phyloP scores from a whole-genome alignment of 768 basidiomycete species.

The Peribolospora baueri region DNA sequence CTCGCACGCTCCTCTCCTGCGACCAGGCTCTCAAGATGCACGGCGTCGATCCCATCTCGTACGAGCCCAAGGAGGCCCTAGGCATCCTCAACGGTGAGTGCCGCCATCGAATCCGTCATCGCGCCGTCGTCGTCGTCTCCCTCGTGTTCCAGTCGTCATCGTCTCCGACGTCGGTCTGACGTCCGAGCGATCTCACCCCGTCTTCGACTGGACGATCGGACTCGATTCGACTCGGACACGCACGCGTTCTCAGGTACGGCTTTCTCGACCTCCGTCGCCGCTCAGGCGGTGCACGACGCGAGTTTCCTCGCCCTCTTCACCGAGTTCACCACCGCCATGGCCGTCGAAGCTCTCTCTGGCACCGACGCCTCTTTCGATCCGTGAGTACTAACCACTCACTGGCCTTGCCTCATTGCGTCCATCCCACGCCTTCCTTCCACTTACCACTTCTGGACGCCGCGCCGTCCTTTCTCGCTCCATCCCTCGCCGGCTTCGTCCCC shows the following conservation, averaged over 20 bases:
- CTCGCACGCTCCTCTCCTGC: conserved; percentile 13
- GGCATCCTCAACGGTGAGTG: conserved; percentile 31
- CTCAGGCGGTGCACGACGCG: conserved; percentile 47
- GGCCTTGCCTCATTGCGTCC: no score
- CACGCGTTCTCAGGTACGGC: conserved; percentile 28
- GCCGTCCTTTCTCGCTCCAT: neutral
- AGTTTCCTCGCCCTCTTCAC: conserved; percentile 23
- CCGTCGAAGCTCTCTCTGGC: conserved; percentile 53
- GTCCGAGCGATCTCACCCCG: no score
- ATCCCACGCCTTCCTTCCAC: no score
- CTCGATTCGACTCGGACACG: no score
- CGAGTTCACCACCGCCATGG: conserved; percentile 57
- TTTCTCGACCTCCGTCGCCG: conserved; percentile 54
- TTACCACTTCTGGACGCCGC: no score
- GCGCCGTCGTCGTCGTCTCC: no score
- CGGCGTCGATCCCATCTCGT: conserved; percentile 35
- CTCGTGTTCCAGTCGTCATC: no score
- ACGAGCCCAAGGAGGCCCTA: conserved; percentile 19
- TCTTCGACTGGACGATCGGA: no score
- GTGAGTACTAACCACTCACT: neutral
- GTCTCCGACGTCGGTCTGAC: no score
- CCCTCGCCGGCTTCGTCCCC: conserved; percentile 13
- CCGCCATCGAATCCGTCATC: no score
- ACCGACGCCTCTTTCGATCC: conserved; percentile 19
- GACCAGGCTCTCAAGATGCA: conserved; percentile 21